Base-by-base conservation (phyloP, 768 basidiomycete genomes). In the Mrakia frigida region DNA sequence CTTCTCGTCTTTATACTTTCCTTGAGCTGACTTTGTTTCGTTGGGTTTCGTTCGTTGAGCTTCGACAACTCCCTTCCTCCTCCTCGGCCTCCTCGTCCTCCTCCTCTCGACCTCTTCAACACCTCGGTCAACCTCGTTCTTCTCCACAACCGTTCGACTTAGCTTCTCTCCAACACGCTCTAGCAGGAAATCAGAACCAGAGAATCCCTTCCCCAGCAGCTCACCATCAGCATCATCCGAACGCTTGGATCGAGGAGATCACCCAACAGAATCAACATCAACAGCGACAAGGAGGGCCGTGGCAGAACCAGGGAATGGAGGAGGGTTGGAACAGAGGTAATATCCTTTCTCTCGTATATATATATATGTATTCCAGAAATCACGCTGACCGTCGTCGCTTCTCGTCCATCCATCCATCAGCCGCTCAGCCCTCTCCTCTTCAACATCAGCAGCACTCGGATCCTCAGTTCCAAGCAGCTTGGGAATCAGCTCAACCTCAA, bases 11-110 rank as follows among this genome's bases (percentile, higher is more conserved):
- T 21, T 14, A 9, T 21, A 4, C 33, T 72, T 56, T 28, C 10
- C 4, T 13, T 61, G 11, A 61, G 41, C 70, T 56, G 50, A 56
- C 31, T 21, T 43, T 39, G 33, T 10, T 14, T 68, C 28, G 9
- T 35, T 65, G n/a, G n/a, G n/a, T 31, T 37, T 21, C 10, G 10
- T 31, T n/a, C 39, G 35, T n/a, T 53, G n/a, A 74, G 73, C 73
- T 74, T 50, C 73, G 73, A 18, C 61, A 74, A n/a, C 73, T 74
- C 33, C 73, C 73, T 25, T 74, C 73, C 10, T 52, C 69, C 25
- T 33, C 35, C 7, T 46, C 46, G 28, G 37, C 68, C 28, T 73
- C 56, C 39, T 50, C 46, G 2, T 50, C 46, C 2, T 53, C 70
- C 4, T 6, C 37, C 28, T 18, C 50, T 71, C 70, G 53, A 31